Conservation (phyloP, 2,329 filamentous ascomycete species). For the Cercospora janseana region DNA sequence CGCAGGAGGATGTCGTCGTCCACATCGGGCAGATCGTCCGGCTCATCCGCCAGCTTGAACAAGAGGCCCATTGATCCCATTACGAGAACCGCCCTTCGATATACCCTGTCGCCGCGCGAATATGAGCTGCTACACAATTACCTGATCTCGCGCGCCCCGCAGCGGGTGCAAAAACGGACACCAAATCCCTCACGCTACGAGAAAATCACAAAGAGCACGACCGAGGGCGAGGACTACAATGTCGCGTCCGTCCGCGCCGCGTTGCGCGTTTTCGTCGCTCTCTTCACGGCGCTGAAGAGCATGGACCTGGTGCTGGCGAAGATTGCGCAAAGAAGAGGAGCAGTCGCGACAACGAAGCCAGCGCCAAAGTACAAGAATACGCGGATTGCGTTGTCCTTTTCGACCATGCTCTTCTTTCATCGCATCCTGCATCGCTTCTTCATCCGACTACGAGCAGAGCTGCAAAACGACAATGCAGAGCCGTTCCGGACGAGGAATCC, state of each 20-base stretch:
- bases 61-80: conserved; percentile 59
- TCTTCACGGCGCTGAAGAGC: conserved; percentile 47
- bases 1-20: conserved; percentile 21
- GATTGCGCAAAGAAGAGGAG: conserved; percentile 37
- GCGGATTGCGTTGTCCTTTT: conserved; percentile 77
- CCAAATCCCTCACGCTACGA: conserved; percentile 53
- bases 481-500: conserved; percentile 84
- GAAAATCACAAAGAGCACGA: conserved; percentile 41
- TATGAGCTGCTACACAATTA: conserved; percentile 83
- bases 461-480: conserved; percentile 72
- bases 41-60: conserved; percentile 20
- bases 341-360: conserved; percentile 11
- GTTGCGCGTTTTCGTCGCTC: conserved; percentile 45
- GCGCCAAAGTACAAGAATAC: conserved; percentile 54
- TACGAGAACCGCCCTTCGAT: conserved; percentile 79
- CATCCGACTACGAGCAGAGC: conserved; percentile 69
- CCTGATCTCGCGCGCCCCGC: conserved; percentile 68
- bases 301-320: conserved; percentile 45
- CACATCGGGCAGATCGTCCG: conserved; percentile 7
- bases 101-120: conserved; percentile 79
- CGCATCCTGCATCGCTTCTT: conserved; percentile 89
- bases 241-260: conserved; percentile 48
- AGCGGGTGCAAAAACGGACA: conserved; percentile 54
- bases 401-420: conserved; percentile 82
- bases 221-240: conserved; percentile 44